Conservation (phyloP, 208 protist genomes). For the Trypanosoma cruzi region DNA sequence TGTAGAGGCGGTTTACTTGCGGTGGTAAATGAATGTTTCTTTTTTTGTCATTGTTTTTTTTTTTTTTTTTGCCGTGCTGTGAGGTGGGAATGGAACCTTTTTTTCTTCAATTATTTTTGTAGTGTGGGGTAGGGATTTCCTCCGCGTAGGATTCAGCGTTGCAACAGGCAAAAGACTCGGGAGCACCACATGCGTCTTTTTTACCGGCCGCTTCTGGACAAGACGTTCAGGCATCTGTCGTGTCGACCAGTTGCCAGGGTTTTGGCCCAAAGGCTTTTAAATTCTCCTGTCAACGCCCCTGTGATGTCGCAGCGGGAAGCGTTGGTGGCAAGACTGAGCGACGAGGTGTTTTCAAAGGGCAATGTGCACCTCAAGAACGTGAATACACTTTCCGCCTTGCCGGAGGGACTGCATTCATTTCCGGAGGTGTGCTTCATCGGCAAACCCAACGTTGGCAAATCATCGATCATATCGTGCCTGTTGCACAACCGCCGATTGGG, state of each 20-base stretch:
- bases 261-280: not conserved
- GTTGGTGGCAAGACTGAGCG: slow-evolving; percentile 50
- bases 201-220: slow-evolving; percentile 7
- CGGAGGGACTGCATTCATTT: slow-evolving; percentile 88
- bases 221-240: not conserved
- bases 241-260: not conserved
- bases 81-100: not conserved
- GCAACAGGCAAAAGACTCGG: not conserved
- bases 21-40: not conserved
- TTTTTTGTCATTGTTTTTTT: not conserved
- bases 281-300: slow-evolving; percentile 7
- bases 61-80: not conserved
- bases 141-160: not conserved
- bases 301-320: slow-evolving; percentile 32
- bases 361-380: slow-evolving; percentile 89
- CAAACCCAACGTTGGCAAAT: slow-evolving; percentile 89
- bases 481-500: slow-evolving; percentile 79
- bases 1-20: not conserved
- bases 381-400: slow-evolving; percentile 66
- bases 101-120: not conserved
- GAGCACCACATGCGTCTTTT: slow-evolving; percentile 10
- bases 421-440: slow-evolving; percentile 92
- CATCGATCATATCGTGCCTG: slow-evolving; percentile 79
- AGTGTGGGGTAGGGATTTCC: not conserved
- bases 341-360: slow-evolving; percentile 80